Conservation (phyloP, 108 stramenopile species). For the Skeletonema tropicum region DNA sequence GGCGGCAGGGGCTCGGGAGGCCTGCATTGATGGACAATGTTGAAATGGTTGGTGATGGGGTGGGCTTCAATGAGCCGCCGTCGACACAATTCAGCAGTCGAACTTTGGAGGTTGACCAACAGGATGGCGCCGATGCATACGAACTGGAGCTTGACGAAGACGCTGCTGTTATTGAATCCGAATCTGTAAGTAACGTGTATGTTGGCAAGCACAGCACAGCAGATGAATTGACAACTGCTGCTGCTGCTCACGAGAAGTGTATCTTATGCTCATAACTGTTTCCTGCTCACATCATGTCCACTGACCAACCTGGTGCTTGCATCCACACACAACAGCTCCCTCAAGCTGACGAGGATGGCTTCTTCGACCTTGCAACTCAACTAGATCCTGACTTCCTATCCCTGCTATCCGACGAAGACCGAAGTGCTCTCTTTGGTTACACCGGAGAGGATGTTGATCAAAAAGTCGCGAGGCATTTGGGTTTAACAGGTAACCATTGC, state of each 20-base stretch:
- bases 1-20: background rate
- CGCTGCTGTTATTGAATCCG: background rate
- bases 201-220: too few relatives aligned
- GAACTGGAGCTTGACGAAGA: background rate
- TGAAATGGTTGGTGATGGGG: background rate
- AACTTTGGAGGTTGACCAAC: background rate
- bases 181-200: background rate
- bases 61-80: background rate
- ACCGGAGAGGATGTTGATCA: background rate
- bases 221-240: too few relatives aligned
- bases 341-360: background rate
- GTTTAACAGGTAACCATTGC: background rate
- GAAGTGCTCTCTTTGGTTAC: background rate
- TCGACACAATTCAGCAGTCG: background rate
- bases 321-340: background rate
- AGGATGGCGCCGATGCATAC: background rate
- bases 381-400: background rate
- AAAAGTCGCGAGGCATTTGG: background rate
- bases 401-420: background rate
- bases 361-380: background rate
- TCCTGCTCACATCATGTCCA: background rate
- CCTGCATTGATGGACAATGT: background rate
- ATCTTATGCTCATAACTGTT: too few relatives aligned
- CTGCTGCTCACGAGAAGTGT: too few relatives aligned
- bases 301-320: background rate